Base-by-base conservation (phyloP, 371 early-diverging fungal species). In the Lichtheimia ornata region DNA sequence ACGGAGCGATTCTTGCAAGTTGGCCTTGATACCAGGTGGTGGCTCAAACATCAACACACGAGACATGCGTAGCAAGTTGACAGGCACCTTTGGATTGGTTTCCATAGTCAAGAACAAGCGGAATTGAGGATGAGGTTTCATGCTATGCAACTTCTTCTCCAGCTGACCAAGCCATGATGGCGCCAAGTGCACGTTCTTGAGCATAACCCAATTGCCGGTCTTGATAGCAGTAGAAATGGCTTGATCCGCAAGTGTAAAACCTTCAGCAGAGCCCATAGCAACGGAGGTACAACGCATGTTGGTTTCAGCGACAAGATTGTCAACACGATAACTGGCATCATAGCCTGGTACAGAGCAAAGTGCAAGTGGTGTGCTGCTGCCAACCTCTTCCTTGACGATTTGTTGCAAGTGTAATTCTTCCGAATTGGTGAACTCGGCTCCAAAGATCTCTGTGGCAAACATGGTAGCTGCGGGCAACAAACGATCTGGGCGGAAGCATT, bases 201-300 rank as follows among this genome's bases (percentile, higher is more conserved):
- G 83, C 71, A 99, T 82, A 7, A 98, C 97, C 98, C 98, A 99
- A 56, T 82, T 82, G 59, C 98, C 98, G 12, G 82, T 84, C 79
- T 91, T 91, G 63, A 86, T 82, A 0, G 97, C 95, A 4, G 75
- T 63, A 0, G 91, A 84, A 57, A 99, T 95, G 4, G 96, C 97
- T 67, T 88, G 84, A 54, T 97, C 97, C 4, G 98, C 98, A 27
- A 94, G 79, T 5, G 83, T 77, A 62, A 93, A 91, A 58, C 97
- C 97, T 87, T 99, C 99, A 25, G 88, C 84, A 3, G 98, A 96
- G 58, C 99, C 99, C 96, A 99, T 97, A 7, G 99, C 99, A 17
- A 99, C 95, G 2, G 97, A 88, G 0, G 86, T 80, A 53, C 89
- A 81, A 18, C 81, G 79, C 24, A 73, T 79, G n/a, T 81, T 77